Conservation (phyloP, 2,329 filamentous ascomycete genomes). For the Talaromyces sp. region DNA sequence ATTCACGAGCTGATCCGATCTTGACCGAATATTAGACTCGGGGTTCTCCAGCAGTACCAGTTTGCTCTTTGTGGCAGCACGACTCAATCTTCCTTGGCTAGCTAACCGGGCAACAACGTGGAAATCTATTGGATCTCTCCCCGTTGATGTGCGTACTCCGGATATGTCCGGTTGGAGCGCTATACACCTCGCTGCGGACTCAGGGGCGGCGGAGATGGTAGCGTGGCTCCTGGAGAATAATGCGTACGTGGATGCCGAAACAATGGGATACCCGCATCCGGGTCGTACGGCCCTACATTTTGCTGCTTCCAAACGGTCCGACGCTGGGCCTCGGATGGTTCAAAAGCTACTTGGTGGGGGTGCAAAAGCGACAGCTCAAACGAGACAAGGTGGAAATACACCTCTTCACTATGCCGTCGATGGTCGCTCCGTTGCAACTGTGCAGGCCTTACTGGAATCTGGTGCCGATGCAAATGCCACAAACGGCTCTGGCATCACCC, state of each 20-base stretch:
- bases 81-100: conserved; percentile 2
- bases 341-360: background rate
- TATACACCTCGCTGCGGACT: conserved; percentile 4
- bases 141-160: conserved; percentile 1
- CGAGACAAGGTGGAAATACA: conserved; percentile 1
- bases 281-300: conserved; percentile 5
- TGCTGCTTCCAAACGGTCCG: conserved; percentile 1
- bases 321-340: background rate
- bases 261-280: background rate
- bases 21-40: background rate
- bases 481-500: conserved; percentile 2
- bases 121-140: background rate
- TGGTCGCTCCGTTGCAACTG: background rate
- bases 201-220: background rate
- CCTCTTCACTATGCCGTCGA: conserved; percentile 6
- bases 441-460: background rate
- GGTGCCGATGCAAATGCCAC: conserved; percentile 2
- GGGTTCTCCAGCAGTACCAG: background rate
- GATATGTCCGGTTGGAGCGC: conserved; percentile 4
- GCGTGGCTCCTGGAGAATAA: background rate
- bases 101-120: background rate
- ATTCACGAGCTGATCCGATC: background rate
- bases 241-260: conserved; percentile 5
- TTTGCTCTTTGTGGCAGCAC: background rate
- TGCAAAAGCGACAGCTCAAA: background rate